A percentile compares a stretch with the other conserved stretches of the same genome.
Evolutionary conservation across 2,329 filamentous ascomycete genomes (phyloP).

Genomic region (Fusarium sambucinum): DNA sequence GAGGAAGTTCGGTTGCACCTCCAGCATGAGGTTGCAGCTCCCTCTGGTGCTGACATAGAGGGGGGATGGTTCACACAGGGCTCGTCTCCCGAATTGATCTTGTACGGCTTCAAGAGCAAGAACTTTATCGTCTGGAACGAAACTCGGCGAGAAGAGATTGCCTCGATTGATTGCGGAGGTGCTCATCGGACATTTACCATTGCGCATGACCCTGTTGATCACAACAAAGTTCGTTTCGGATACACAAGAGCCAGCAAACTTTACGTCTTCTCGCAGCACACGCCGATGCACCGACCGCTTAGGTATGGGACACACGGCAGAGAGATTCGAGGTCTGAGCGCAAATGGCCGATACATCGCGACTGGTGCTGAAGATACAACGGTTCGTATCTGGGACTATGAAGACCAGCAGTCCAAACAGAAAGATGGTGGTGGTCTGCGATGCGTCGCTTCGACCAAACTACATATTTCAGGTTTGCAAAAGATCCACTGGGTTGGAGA

Average conservation of each 20-base stretch:
- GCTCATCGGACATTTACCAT: conserved; percentile 81
- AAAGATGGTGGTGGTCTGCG: conserved; percentile 46
- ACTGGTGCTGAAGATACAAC: conserved; percentile 80
- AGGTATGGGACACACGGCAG: conserved; percentile 83
- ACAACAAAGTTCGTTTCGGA: conserved; percentile 65
- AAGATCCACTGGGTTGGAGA: conserved; percentile 80
- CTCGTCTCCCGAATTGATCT: conserved; percentile 67
- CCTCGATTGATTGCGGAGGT: conserved; percentile 84
- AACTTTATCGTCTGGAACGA: conserved; percentile 87
- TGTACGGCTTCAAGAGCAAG: conserved; percentile 85
- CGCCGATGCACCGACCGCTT: conserved; percentile 61
- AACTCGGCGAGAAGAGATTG: conserved; percentile 74
- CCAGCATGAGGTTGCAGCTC: conserved; percentile 75
- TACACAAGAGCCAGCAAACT: conserved; percentile 78
- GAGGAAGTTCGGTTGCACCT: conserved; percentile 55
- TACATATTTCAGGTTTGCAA: conserved; percentile 87
- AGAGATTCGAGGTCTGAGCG: conserved; percentile 75
- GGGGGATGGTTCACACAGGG: conserved; percentile 69
- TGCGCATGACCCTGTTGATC: conserved; percentile 49
- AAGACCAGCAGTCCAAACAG: conserved; percentile 28
- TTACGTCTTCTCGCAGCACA: conserved; percentile 60
- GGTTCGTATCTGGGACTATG: conserved; percentile 78
- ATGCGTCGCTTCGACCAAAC: conserved; percentile 75
- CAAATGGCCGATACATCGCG: conserved; percentile 60
- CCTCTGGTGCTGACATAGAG: conserved; percentile 82